phyloP scores from a whole-genome alignment of 169 alveolate genomes.

The Babesia caballi region DNA sequence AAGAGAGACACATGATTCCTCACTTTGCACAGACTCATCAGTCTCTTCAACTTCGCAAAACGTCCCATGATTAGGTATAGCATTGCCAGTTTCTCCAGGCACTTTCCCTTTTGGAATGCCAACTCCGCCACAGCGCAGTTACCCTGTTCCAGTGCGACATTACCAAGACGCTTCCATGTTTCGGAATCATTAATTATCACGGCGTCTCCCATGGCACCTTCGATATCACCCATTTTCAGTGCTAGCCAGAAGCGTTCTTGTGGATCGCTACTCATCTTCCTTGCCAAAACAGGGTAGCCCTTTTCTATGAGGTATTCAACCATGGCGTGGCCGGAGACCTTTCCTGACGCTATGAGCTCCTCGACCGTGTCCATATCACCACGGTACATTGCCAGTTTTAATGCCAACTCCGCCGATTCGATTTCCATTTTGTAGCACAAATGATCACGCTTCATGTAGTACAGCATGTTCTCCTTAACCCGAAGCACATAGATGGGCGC shows the following conservation, averaged over 20 bases:
- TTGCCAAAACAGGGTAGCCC: conserved; percentile 65
- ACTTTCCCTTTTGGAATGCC: conserved; percentile 81
- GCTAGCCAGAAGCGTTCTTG: conserved; percentile 63
- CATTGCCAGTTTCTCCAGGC: conserved; percentile 81
- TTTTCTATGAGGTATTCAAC: conserved; percentile 70
- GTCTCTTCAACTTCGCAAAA: conserved; percentile 73
- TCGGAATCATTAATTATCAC: conserved; percentile 64
- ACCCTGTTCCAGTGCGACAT: conserved; percentile 75
- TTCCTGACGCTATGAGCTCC: conserved; percentile 43
- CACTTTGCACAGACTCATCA: conserved; percentile 64
- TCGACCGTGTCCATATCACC: conserved; percentile 26
- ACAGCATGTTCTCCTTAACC: conserved; percentile 18
- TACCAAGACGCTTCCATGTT: conserved; percentile 69
- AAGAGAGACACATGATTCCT: conserved; percentile 52
- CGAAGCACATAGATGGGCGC: conserved; percentile 45
- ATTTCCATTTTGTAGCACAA: conserved; percentile 40
- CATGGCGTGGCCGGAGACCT: conserved; percentile 61
- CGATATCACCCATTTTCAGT: conserved; percentile 59
- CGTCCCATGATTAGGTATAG: conserved; percentile 84
- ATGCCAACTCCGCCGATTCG: conserved; percentile 25
- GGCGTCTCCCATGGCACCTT: conserved; percentile 71
- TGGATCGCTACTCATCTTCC: conserved; percentile 67
- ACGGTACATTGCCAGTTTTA: conserved; percentile 36
- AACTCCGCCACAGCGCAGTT: conserved; percentile 85
- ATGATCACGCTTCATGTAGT: conserved; percentile 48